These are phyloP conservation scores for Adansonia digitata DNA, from an alignment of 345 rosid genomes.

Conservation along the genomic window DNA sequence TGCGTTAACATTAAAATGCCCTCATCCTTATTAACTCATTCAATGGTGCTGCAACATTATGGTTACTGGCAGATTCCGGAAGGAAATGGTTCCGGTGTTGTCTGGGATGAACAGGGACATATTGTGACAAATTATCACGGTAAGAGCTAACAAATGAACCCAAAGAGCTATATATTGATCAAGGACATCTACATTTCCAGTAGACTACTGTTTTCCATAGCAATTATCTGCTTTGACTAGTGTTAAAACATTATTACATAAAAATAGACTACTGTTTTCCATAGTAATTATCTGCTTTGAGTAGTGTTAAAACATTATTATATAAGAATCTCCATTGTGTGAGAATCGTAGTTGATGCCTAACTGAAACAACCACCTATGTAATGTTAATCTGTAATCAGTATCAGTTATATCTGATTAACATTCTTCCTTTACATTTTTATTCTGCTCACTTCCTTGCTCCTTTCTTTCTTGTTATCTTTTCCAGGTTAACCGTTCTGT, in stretches of 20 bases:
- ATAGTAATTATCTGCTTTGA: neutral
- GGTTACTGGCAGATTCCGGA: slow-evolving; percentile 69
- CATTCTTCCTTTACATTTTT: neutral
- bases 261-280: neutral
- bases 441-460: neutral
- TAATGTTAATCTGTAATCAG: neutral
- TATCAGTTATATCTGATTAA: slow-evolving; percentile 1
- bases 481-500: slow-evolving; percentile 1
- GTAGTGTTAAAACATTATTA: neutral
- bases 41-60: neutral
- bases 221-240: neutral
- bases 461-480: neutral
- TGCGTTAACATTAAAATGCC: neutral
- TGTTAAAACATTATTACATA: neutral
- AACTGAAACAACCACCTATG: neutral
- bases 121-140: slow-evolving; percentile 96
- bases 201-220: neutral
- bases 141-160: slow-evolving; percentile 29
- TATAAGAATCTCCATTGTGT: neutral
- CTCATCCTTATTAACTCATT: neutral
- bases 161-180: neutral
- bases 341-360: slow-evolving; percentile 6
- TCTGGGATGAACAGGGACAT: slow-evolving; percentile 86
- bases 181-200: neutral
- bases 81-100: slow-evolving; percentile 99